These are phyloP conservation scores for Saccharomyces hybrid DNA, from an alignment of 1,139 yeast genomes.

Conservation along the genomic window DNA sequence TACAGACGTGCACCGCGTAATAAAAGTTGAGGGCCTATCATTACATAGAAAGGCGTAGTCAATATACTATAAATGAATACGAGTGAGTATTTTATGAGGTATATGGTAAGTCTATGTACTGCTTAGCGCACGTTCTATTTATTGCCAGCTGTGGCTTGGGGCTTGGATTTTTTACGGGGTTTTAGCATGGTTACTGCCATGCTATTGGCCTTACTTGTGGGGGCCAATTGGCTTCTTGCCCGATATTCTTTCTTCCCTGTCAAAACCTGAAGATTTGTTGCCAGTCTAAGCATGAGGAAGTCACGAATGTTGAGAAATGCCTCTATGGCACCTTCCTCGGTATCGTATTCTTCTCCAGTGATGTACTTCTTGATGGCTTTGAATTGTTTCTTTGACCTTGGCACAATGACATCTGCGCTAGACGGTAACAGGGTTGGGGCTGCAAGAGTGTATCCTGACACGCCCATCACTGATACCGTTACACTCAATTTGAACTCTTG, in stretches of 20 bases:
- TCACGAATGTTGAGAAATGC: conserved; percentile 29
- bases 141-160: not conserved
- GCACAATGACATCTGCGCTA: conserved; percentile 4
- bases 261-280: not conserved
- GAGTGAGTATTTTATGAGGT: not conserved
- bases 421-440: conserved; percentile 7
- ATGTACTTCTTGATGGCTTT: conserved; percentile 34
- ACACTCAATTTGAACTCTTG: conserved; percentile 87
- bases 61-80: not conserved
- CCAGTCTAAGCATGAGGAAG: conserved; percentile 3
- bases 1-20: not conserved
- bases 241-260: not conserved
- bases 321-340: conserved; percentile 34
- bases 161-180: not conserved
- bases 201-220: not conserved
- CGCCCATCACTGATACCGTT: conserved; percentile 79
- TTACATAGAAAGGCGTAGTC: not conserved
- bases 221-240: not conserved
- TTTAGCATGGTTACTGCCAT: not conserved
- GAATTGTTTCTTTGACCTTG: conserved; percentile 27
- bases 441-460: conserved; percentile 38
- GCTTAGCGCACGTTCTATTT: not conserved
- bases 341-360: conserved; percentile 39
- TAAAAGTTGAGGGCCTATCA: not conserved
- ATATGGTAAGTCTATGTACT: not conserved